phyloP scores from a whole-genome alignment of 2,329 filamentous ascomycete genomes.

The Podosphaera xanthii region DNA sequence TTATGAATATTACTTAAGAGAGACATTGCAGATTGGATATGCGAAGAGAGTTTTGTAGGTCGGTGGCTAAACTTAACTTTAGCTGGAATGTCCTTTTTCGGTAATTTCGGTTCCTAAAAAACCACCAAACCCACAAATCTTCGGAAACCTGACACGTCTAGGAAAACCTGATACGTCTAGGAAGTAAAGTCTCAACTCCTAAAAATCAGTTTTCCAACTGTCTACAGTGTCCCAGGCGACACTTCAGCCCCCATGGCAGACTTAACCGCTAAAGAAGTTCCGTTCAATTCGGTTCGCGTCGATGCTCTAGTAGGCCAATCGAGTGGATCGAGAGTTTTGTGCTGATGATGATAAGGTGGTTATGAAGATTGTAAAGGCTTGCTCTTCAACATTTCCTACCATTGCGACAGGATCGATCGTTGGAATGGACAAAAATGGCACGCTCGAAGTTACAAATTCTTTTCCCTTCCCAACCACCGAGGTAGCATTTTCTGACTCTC shows the following conservation, averaged over 20 bases:
- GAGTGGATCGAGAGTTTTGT: slow-evolving; percentile 14
- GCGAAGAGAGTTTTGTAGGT: too few relatives aligned
- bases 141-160: background rate
- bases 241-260: slow-evolving; percentile 30
- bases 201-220: background rate
- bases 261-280: slow-evolving; percentile 33
- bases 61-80: too few relatives aligned
- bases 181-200: background rate
- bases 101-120: too few relatives aligned
- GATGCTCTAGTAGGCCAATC: slow-evolving; percentile 59
- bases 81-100: too few relatives aligned
- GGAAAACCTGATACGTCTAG: background rate
- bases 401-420: slow-evolving; percentile 76
- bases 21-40: too few relatives aligned
- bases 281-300: slow-evolving; percentile 74
- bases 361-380: slow-evolving; percentile 97
- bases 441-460: slow-evolving; percentile 77
- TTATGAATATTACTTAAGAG: too few relatives aligned
- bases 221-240: background rate
- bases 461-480: slow-evolving; percentile 85
- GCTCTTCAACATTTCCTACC: slow-evolving; percentile 68
- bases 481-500: slow-evolving; percentile 38
- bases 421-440: slow-evolving; percentile 67
- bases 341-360: slow-evolving; percentile 38
- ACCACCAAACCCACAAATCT: too few relatives aligned